Evolutionary conservation across 2,329 filamentous ascomycete genomes (phyloP), one percentile per base, ranked within the genome.

Genomic region (Ophiosphaerella korrae): DNA sequence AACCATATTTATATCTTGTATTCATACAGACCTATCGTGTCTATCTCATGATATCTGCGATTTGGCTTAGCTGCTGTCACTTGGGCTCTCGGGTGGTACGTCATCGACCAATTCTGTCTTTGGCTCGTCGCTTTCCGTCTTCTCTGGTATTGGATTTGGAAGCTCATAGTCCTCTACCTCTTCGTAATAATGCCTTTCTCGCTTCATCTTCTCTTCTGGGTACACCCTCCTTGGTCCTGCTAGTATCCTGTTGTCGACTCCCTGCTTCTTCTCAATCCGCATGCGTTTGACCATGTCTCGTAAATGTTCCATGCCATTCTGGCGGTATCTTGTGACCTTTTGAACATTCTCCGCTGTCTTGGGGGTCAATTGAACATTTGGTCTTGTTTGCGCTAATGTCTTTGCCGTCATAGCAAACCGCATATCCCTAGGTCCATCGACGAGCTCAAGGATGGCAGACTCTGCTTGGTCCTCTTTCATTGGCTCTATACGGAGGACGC

Each of bases 381-480:
- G 70, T 2, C 80, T 77, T 51, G 80, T 70, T 24, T 86, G 82
- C 37, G 90, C 90, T 6, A 97, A 81, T 0, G 90, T 87, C 63
- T 88, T 89, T 23, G 94, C 94, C 2, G 92, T 96, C 84, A 97
- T 87, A 66, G 91, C 90, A 77, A 97, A 97, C 31, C 92, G 89
- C 80, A 96, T 90, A 75, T 99, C 94, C 72, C 88, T 89, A 31
- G 92, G 91, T 32, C 93, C 92, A 75, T 99, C 94, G 55, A 99
- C 92, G 29, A 99, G 84, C 77, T 97, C 92, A 41, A 99, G 86
- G 58, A 99, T 92, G 18, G 94, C 93, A 31, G 88, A 92, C 57
- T 87, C 84, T 7, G 90, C 93, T 77, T 97, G 91, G 74, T 97
- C 93, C 67, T 84, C 83, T 74, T 93, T 91, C 66, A 89, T 84